phyloP scores from a whole-genome alignment of 176 grass and related monocot genomes.

The Avena eriantha region DNA sequence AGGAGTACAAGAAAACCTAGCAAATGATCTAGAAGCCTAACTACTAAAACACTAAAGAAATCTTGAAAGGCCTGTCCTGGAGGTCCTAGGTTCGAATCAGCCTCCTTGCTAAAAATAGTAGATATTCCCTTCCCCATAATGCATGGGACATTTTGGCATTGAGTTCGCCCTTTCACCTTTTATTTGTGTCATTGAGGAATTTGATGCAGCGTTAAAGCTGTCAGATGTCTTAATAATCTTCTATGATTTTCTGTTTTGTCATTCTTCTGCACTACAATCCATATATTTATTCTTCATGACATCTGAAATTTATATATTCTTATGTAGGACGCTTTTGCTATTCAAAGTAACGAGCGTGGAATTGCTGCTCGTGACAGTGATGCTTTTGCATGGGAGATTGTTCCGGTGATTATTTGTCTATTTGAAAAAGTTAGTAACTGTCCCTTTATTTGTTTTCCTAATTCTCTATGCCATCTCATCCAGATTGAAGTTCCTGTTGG shows the following conservation, averaged over 20 bases:
- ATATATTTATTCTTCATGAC: constrained; percentile 2
- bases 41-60: not conserved
- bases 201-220: constrained; percentile 1
- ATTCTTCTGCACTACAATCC: constrained; percentile 14
- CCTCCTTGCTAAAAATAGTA: not conserved
- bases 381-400: constrained; percentile 94
- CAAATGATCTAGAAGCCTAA: not conserved
- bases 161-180: not conserved
- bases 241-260: not conserved
- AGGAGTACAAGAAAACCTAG: not conserved
- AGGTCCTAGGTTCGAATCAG: not conserved
- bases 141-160: not conserved
- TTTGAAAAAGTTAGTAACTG: not conserved
- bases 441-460: constrained; percentile 34
- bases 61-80: not conserved
- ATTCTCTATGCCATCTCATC: constrained; percentile 25
- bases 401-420: constrained; percentile 53
- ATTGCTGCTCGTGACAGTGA: constrained; percentile 83
- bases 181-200: not conserved
- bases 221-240: constrained; percentile 7
- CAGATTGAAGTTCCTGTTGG: constrained; percentile 91
- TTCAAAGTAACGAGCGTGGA: constrained; percentile 97
- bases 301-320: constrained; percentile 38
- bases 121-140: not conserved
- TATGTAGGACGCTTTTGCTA: constrained; percentile 76